These are phyloP conservation scores for Haematococcus lacustris DNA, from an alignment of 139 green algal species.

Conservation along the genomic window DNA sequence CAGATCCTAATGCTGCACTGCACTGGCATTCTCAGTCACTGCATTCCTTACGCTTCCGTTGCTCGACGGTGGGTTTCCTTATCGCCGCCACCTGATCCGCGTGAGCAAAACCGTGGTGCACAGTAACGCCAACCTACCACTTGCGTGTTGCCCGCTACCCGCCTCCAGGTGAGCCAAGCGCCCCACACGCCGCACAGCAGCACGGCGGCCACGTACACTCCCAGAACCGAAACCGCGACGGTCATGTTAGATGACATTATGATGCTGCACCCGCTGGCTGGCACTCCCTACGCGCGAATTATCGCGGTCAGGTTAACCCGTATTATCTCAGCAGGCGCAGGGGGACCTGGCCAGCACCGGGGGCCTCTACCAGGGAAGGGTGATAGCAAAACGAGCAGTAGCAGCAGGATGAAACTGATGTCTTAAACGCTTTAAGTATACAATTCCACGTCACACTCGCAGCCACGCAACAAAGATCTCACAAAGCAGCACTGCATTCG, in stretches of 20 bases:
- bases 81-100: not conserved
- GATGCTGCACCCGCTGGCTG: not conserved
- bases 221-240: conserved; percentile 13
- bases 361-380: too few relatives aligned
- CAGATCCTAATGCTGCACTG: not conserved
- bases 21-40: not conserved
- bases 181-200: conserved; percentile 20
- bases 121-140: not conserved
- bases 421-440: too few relatives aligned
- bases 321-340: not conserved
- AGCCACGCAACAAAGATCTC: too few relatives aligned
- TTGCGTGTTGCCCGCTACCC: not conserved
- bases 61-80: not conserved
- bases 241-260: not conserved
- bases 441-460: too few relatives aligned
- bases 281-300: not conserved
- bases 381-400: too few relatives aligned
- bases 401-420: too few relatives aligned
- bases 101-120: not conserved
- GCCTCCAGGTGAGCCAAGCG: conserved; percentile 9
- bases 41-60: not conserved
- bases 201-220: conserved; percentile 23
- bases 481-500: too few relatives aligned
- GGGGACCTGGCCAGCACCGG: too few relatives aligned
- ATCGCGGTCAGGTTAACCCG: not conserved